Base-by-base conservation (phyloP, 805 yeast genomes). In the Sugiyamaella boreocaroliniensis region DNA sequence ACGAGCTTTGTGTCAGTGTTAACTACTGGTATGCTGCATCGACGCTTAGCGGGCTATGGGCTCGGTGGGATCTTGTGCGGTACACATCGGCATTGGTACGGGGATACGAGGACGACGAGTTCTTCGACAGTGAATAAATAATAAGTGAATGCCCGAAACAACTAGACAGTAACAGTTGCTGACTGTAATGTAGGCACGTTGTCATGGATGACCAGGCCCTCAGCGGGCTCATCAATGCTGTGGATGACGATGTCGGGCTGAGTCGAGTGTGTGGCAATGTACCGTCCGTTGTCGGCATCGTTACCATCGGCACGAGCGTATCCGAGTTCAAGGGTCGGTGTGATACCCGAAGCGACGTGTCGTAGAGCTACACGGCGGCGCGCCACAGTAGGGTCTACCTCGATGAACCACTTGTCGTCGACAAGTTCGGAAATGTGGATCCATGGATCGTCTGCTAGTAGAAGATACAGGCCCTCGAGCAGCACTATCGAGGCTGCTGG, bases 381-480 rank as follows among this genome's bases (percentile, higher is more conserved):
- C 11, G 83, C 81, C 7, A 70, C 62, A 0, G 65, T 68, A 18
- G 68, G 70, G 19, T 75, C 76, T 5, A 79, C 75, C 7, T 72
- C 67, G 4, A 86, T 74, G 55, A 77, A 75, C 73, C 75, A 71
- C 15, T 64, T 58, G 45, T 71, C 75, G 40, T 67, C 66, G 32
- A 77, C 71, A 20, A 68, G 60, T 7, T 60, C 49, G 1, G 72
- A 62, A 20, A 85, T 76, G 16, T 68, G 65, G 49, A 62, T 52
- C 95, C 96, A 89, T 12, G 78, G 78, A 26, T 74, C 78, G 40
- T 77, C 77, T 37, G 76, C 64, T 49, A 87, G 70, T 43, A 82
- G 74, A 9, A 89, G 70, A 64, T 89, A 89, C 46, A 84, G 72
- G 0, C 97, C 96, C 64, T 89, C 97, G 40, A 87, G 62, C 2